phyloP scores from a whole-genome alignment of 768 basidiomycete species.

The Russula ochroleuca region DNA sequence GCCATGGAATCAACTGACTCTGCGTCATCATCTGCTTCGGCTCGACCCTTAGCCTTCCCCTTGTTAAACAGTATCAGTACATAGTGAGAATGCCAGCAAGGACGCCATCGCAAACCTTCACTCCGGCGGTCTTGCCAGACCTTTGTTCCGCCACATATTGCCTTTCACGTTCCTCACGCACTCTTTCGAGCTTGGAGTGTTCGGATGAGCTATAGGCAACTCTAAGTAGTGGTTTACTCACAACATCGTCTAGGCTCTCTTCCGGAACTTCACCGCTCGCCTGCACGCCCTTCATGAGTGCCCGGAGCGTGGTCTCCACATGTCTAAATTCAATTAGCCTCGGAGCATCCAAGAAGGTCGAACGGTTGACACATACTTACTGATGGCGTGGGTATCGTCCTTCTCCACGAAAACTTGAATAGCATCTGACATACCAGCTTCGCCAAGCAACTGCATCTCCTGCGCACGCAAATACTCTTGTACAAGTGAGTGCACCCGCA shows the following conservation, averaged over 20 bases:
- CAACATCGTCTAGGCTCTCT: slow-evolving; percentile 69
- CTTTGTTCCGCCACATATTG: slow-evolving; percentile 49
- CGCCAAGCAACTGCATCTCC: slow-evolving; percentile 86
- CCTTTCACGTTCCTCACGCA: slow-evolving; percentile 66
- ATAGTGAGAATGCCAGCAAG: background rate
- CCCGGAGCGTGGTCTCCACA: slow-evolving; percentile 54
- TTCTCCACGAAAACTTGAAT: slow-evolving; percentile 96
- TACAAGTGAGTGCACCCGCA: slow-evolving; percentile 86
- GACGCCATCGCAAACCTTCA: slow-evolving; percentile 8
- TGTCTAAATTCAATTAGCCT: slow-evolving; percentile 44
- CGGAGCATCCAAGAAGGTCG: background rate
- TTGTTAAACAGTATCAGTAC: slow-evolving; percentile 15
- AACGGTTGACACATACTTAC: slow-evolving; percentile 51
- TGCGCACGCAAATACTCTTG: slow-evolving; percentile 89
- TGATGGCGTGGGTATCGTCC: slow-evolving; percentile 91
- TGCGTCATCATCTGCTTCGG: slow-evolving; percentile 48
- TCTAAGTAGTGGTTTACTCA: slow-evolving; percentile 34
- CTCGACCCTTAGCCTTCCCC: slow-evolving; percentile 52
- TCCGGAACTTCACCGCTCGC: slow-evolving; percentile 66
- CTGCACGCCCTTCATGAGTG: slow-evolving; percentile 63
- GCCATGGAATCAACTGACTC: slow-evolving; percentile 64
- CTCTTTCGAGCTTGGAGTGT: slow-evolving; percentile 52
- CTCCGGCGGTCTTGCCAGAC: slow-evolving; percentile 30
- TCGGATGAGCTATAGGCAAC: background rate
- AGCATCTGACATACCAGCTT: slow-evolving; percentile 88